These are phyloP conservation scores for Cylindrodendrum hubeiense DNA, from an alignment of 2,329 filamentous ascomycete species.

Conservation along the genomic window DNA sequence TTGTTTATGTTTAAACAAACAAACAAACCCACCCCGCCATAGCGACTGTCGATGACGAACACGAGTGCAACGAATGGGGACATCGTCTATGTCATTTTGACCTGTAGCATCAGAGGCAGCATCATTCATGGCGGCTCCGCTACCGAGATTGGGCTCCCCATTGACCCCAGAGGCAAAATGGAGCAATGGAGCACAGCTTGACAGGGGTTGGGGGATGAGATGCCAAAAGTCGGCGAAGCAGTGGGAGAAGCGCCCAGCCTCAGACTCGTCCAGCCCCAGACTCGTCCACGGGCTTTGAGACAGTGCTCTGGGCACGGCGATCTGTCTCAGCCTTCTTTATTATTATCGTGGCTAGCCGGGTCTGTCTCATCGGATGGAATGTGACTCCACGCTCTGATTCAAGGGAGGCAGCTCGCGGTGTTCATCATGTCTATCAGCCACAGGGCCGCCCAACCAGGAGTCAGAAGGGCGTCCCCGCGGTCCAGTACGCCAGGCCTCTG, in stretches of 20 bases:
- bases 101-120: constrained; percentile 31
- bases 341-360: background rate
- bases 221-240: background rate
- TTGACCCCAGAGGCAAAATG: constrained; percentile 16
- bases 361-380: constrained; percentile 4
- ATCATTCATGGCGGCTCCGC: constrained; percentile 29
- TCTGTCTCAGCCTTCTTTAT: constrained; percentile 3
- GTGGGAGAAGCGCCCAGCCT: background rate
- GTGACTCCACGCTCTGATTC: background rate
- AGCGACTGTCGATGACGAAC: constrained; percentile 34
- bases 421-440: background rate
- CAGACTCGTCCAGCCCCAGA: background rate
- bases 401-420: background rate
- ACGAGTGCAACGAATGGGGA: constrained; percentile 6
- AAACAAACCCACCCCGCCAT: constrained; percentile 16
- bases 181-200: background rate
- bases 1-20: background rate
- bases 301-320: background rate
- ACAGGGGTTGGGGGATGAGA: constrained; percentile 7
- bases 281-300: background rate
- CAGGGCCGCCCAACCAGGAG: background rate
- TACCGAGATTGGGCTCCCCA: constrained; percentile 39
- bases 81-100: constrained; percentile 26
- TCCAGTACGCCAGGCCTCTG: background rate
- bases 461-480: background rate